Conservation (phyloP, 1,284 basidiomycete genomes). For the Tausonia pullulans region DNA sequence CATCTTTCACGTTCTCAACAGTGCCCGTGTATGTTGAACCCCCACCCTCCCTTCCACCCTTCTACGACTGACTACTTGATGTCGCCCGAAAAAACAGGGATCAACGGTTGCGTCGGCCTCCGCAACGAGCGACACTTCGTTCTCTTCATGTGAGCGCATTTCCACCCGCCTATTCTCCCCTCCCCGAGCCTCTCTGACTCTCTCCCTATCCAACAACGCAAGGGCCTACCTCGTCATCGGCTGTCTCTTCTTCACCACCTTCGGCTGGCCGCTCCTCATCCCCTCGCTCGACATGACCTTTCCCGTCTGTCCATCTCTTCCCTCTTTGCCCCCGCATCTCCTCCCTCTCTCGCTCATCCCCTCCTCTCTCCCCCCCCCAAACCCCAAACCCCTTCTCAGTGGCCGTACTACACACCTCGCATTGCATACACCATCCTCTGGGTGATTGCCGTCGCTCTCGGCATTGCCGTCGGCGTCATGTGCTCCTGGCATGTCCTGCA, state of each 20-base stretch:
- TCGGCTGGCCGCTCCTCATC: conserved; percentile 11
- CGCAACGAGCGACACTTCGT: conserved; percentile 94
- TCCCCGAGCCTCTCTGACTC: neutral
- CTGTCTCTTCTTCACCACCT: conserved; percentile 5
- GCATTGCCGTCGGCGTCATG: conserved; percentile 71
- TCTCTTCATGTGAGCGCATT: conserved; percentile 61
- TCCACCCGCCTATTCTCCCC: conserved; percentile 23
- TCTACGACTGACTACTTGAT: neutral
- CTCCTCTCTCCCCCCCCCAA: neutral
- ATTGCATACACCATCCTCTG: conserved; percentile 55
- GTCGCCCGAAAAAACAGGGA: conserved; percentile 48
- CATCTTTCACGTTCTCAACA: neutral
- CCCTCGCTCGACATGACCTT: conserved; percentile 9
- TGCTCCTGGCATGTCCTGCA: conserved; percentile 67
- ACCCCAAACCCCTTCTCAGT: conserved; percentile 34
- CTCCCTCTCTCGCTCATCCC: neutral
- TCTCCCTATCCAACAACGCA: neutral
- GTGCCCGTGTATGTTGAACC: conserved; percentile 33
- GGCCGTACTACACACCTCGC: conserved; percentile 57
- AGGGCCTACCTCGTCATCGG: conserved; percentile 14
- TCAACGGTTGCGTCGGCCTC: conserved; percentile 92
- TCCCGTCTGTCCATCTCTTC: neutral
- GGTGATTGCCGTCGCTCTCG: conserved; percentile 36
- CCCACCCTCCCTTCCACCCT: neutral
- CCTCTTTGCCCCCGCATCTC: conserved; percentile 11